A percentile compares a stretch with the other conserved stretches of the same genome.
These are phyloP conservation scores for Quercus bicolor DNA, from an alignment of 306 rosid species.

Conservation along the genomic window DNA sequence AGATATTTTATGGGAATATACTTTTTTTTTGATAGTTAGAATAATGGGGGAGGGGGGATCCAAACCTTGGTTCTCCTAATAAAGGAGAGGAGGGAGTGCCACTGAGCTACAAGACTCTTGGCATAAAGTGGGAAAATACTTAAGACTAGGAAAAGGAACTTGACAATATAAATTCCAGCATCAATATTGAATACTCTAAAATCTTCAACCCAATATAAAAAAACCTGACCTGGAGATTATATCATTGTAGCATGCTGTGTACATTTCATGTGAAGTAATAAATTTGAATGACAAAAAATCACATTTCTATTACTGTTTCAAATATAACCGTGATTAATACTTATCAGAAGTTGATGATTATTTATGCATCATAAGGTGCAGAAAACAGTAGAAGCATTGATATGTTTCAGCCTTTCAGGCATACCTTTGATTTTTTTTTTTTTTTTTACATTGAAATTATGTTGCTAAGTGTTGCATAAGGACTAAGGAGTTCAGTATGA, in stretches of 20 bases:
- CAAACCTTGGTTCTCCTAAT: no score
- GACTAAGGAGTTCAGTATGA: no score
- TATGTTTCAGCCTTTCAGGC: background rate
- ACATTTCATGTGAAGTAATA: background rate
- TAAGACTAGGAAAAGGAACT: background rate
- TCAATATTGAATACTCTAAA: background rate
- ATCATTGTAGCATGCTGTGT: conserved; percentile 1
- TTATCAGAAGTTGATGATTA: background rate
- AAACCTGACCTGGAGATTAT: conserved; percentile 9
- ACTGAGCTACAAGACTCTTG: no score
- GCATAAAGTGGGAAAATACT: background rate
- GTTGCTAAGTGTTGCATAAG: no score
- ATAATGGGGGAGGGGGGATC: no score
- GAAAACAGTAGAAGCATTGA: background rate
- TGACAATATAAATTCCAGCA: background rate
- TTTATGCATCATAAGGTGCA: background rate
- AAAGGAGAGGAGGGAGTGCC: no score
- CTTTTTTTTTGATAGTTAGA: no score
- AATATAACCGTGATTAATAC: background rate
- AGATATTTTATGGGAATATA: background rate
- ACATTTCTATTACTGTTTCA: background rate
- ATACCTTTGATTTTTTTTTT: no score
- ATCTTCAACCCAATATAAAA: conserved; percentile 6
- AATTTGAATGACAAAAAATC: background rate
- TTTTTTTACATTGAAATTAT: no score